phyloP scores from a whole-genome alignment of 768 basidiomycete species.

The Psilocybe tampanensis region DNA sequence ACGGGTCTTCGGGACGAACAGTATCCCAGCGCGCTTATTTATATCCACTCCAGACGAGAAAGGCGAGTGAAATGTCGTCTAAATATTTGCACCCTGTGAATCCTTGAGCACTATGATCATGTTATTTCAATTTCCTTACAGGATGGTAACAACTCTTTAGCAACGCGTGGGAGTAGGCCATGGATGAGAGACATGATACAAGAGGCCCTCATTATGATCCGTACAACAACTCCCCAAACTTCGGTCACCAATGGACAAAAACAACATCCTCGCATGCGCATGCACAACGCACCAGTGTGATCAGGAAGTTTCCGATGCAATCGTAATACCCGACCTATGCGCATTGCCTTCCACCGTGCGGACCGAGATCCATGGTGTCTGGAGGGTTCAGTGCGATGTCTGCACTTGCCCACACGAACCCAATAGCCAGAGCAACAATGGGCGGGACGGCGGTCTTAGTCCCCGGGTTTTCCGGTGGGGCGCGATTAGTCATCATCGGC shows the following conservation, averaged over 20 bases:
- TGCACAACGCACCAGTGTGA: background rate
- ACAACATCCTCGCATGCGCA: background rate
- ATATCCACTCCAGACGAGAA: background rate
- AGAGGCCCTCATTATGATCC: background rate
- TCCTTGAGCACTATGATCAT: background rate
- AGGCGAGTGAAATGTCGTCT: background rate
- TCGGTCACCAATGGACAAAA: background rate
- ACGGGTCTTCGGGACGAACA: background rate
- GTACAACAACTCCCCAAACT: background rate
- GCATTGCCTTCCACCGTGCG: background rate
- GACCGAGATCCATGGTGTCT: background rate
- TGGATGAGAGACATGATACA: too few relatives aligned
- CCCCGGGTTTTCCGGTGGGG: background rate
- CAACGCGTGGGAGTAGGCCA: too few relatives aligned
- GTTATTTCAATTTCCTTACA: too few relatives aligned
- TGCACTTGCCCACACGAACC: background rate
- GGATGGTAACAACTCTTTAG: too few relatives aligned
- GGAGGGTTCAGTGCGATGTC: background rate
- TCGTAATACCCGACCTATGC: background rate
- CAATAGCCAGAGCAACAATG: background rate
- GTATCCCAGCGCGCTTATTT: background rate
- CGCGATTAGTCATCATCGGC: background rate
- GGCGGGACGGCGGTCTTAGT: background rate
- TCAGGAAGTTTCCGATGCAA: background rate
- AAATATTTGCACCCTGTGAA: background rate